Conservation (phyloP, 1,139 yeast genomes). For the Kazachstania sp. region DNA sequence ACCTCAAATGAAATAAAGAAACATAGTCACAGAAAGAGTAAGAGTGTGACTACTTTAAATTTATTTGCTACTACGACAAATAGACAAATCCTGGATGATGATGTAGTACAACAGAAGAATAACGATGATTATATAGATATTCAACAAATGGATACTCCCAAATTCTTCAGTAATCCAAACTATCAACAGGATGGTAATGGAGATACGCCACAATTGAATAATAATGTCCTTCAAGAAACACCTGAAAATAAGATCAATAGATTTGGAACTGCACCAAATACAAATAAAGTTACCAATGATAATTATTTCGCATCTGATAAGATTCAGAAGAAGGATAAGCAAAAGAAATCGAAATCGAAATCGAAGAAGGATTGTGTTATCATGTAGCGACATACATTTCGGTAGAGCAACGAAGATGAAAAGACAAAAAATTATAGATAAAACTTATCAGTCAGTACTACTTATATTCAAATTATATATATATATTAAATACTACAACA, state of each 20-base stretch:
- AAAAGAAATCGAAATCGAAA: background rate
- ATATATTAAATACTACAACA: background rate
- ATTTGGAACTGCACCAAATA: background rate
- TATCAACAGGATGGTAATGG: background rate
- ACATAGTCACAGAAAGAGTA: constrained; percentile 7
- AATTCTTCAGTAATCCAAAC: constrained; percentile 2
- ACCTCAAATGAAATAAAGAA: constrained; percentile 1
- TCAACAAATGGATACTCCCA: constrained; percentile 2
- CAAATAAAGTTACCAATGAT: background rate
- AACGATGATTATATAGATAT: background rate
- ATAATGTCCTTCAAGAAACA: background rate
- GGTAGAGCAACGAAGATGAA: background rate
- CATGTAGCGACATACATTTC: background rate
- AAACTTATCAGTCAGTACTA: no score
- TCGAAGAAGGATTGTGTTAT: background rate
- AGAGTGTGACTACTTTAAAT: constrained; percentile 11
- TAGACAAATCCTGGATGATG: background rate
- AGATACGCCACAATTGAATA: background rate
- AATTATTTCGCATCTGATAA: background rate
- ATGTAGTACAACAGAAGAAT: background rate
- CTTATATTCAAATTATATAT: background rate
- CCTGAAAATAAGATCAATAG: constrained; percentile 1
- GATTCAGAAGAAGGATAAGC: background rate
- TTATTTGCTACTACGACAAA: constrained; percentile 6
- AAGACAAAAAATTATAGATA: no score